Evolutionary conservation across 805 yeast species (phyloP), one percentile per base, ranked within the genome.

Genomic region (Candida vartiovaarae): DNA sequence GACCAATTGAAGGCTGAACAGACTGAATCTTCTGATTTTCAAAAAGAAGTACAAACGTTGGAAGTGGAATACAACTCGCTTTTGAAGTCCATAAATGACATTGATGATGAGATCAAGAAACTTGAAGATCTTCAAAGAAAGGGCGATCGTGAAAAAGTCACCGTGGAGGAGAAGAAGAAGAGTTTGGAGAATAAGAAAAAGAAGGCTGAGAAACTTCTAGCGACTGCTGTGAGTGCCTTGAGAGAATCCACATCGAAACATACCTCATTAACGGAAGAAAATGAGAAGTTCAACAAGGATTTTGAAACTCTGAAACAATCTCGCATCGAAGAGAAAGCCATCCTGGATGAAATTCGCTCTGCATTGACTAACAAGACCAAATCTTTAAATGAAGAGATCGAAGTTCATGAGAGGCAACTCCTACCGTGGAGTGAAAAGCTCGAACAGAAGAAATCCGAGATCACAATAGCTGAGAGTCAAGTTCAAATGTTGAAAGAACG

Each of bases 341-440:
- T 65, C n/a, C 64, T 91, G 24, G 84, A 80, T 42, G 72, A 72
- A 26, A 79, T 90, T 9, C 78, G 89, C 54, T 52, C 70, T 6
- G 78, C 76, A 28, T 70, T 93, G 38, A 78, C 87, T 7, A 82
- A 78, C 38, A 86, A 87, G 58, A 91, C 98, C 0, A 72, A 78
- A 8, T 79, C 66, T 2, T 72, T 83, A 43, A 76, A 90, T 1
- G 73, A 71, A 7, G 74, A 84, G 54, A 83, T 90, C 41, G 84
- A 78, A 51, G 53, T 56, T 10, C 64, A 80, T 34, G 90, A 86
- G 58, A 71, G 69, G 6, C 71, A 82, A 47, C 64, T 88, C 6
- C 90, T 85, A 51, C 99, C 98, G 0, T 88, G 95, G 90, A 78
- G 78, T 46, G 81, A 75, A 27, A 74, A 78, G 49, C 65, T 89